A percentile compares a stretch with the other conserved stretches of the same genome.
Evolutionary conservation across 306 rosid species (phyloP).

Genomic region (Mucuna pruriens): DNA sequence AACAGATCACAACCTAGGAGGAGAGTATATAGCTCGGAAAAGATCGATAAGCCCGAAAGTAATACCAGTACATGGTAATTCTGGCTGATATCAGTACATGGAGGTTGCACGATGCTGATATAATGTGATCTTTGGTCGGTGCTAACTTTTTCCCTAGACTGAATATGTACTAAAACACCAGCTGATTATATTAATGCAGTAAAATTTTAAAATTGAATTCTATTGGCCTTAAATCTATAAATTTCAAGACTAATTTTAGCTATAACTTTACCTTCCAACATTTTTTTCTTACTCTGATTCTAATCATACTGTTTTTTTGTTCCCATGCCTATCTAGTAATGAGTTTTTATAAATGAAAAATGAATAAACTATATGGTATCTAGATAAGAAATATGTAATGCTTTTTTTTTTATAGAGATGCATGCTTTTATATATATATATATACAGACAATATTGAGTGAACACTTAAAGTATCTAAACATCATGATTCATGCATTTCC

Average conservation of each 20-base stretch:
- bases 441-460: no score
- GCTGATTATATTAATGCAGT: background rate
- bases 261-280: background rate
- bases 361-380: background rate
- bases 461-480: no score
- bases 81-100: background rate
- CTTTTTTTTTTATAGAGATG: background rate
- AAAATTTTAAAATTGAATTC: slow-evolving; percentile 5
- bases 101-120: slow-evolving; percentile 22
- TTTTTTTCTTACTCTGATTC: background rate
- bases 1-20: slow-evolving; percentile 14
- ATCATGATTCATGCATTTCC: background rate
- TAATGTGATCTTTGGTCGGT: slow-evolving; percentile 22
- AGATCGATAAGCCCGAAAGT: slow-evolving; percentile 28
- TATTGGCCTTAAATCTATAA: background rate
- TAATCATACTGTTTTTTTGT: background rate
- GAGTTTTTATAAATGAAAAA: background rate
- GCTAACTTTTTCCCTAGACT: slow-evolving; percentile 2
- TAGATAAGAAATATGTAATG: background rate
- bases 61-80: background rate
- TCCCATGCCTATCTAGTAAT: background rate
- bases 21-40: slow-evolving; percentile 3
- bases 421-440: background rate
- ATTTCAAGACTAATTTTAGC: background rate
- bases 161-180: background rate